Evolutionary conservation across 805 yeast species (phyloP).

Genomic region (Isabelozyma pseudorhagii): DNA sequence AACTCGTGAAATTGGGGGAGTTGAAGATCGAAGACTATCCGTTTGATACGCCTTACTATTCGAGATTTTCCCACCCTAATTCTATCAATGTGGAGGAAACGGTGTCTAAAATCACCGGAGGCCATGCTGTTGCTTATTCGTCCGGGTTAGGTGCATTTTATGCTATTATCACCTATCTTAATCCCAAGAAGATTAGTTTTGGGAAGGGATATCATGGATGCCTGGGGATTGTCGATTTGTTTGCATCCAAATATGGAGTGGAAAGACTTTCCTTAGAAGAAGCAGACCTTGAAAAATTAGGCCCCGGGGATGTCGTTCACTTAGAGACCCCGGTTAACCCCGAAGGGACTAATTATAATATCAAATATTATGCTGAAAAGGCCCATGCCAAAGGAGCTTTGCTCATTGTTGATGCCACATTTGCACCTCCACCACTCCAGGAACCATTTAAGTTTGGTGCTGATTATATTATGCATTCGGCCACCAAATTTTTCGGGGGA

Average conservation of each 20-base stretch:
- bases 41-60: constrained; percentile 39
- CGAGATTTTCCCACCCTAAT: constrained; percentile 75
- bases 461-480: constrained; percentile 89
- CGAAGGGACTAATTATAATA: constrained; percentile 62
- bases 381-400: constrained; percentile 80
- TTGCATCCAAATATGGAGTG: constrained; percentile 58
- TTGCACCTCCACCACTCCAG: constrained; percentile 90
- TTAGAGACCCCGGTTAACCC: constrained; percentile 91
- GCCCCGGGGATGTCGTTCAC: constrained; percentile 74
- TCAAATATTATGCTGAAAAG: constrained; percentile 56
- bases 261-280: constrained; percentile 43
- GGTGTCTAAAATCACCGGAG: constrained; percentile 56
- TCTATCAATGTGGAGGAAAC: constrained; percentile 64
- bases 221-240: constrained; percentile 63
- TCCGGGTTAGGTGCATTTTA: constrained; percentile 81
- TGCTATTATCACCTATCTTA: constrained; percentile 65
- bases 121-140: constrained; percentile 65
- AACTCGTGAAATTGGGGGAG: constrained; percentile 44
- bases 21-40: constrained; percentile 4
- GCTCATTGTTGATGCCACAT: constrained; percentile 77
- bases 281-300: constrained; percentile 43
- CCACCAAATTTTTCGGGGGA: constrained; percentile 93
- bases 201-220: constrained; percentile 87
- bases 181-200: constrained; percentile 72
- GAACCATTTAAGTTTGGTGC: constrained; percentile 82